These are phyloP conservation scores for Kwoniella botswanensis DNA, from an alignment of 768 basidiomycete genomes.

Conservation along the genomic window DNA sequence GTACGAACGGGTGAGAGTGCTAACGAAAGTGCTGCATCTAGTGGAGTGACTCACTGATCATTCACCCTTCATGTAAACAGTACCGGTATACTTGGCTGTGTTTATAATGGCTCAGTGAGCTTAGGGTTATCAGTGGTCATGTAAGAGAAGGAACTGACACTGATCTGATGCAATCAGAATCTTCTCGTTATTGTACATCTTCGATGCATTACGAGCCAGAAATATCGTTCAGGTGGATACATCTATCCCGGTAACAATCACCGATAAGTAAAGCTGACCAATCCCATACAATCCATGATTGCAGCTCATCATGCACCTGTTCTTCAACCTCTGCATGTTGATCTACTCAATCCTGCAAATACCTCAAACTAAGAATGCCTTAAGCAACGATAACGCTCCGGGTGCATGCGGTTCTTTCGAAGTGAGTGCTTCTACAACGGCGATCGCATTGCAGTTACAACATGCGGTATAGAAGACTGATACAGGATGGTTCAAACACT, in stretches of 20 bases:
- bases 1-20: conserved; percentile 17
- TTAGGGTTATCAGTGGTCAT: too few relatives aligned
- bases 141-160: too few relatives aligned
- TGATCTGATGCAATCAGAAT: conserved; percentile 62
- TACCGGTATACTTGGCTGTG: conserved; percentile 42
- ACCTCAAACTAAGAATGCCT: conserved; percentile 41
- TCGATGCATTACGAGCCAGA: conserved; percentile 44
- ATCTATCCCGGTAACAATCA: background rate
- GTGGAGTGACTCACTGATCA: too few relatives aligned
- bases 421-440: conserved; percentile 11
- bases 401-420: conserved; percentile 32
- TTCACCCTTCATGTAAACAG: too few relatives aligned
- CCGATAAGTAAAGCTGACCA: background rate
- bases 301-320: conserved; percentile 42
- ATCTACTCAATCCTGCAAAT: conserved; percentile 48
- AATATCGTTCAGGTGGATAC: conserved; percentile 43
- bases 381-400: conserved; percentile 25
- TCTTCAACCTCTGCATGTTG: conserved; percentile 41
- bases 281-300: background rate
- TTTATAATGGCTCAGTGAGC: conserved; percentile 49
- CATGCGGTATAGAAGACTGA: too few relatives aligned
- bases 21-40: too few relatives aligned
- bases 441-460: background rate
- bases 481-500: background rate
- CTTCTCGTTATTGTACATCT: conserved; percentile 70